Conservation (phyloP, 495 filamentous ascomycete genomes). For the Pyronema omphalodes region DNA sequence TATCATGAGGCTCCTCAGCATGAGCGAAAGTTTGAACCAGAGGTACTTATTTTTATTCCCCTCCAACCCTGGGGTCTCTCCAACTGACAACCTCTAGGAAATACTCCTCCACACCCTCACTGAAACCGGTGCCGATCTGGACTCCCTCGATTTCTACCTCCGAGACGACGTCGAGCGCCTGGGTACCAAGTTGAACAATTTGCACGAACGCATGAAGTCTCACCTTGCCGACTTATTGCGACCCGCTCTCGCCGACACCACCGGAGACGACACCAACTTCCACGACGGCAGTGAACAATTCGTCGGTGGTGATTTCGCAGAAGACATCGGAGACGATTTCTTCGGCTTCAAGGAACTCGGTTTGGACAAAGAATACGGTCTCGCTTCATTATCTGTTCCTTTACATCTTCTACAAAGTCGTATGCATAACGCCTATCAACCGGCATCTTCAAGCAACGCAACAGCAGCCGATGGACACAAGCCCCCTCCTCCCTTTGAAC, state of each 20-base stretch:
- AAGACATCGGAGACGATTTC: slow-evolving; percentile 95
- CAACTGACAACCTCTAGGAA: slow-evolving; percentile 36
- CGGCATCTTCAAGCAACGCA: slow-evolving; percentile 25
- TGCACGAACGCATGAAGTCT: slow-evolving; percentile 82
- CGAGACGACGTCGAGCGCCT: slow-evolving; percentile 89
- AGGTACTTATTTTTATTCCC: slow-evolving; percentile 9
- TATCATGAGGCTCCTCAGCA: slow-evolving; percentile 50
- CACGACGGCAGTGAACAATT: slow-evolving; percentile 96
- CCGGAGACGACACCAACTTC: slow-evolving; percentile 76
- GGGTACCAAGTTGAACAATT: slow-evolving; percentile 57
- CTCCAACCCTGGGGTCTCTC: too few relatives aligned
- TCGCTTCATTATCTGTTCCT: slow-evolving; percentile 72
- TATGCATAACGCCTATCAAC: slow-evolving; percentile 30
- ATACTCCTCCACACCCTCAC: slow-evolving; percentile 68
- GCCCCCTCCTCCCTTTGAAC: slow-evolving; percentile 52
- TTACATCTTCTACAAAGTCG: slow-evolving; percentile 85
- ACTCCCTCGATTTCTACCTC: slow-evolving; percentile 68
- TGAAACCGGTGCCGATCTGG: slow-evolving; percentile 65
- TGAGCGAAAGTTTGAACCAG: slow-evolving; percentile 19
- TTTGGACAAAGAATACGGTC: slow-evolving; percentile 71
- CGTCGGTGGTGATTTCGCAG: slow-evolving; percentile 86
- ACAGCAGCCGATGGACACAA: slow-evolving; percentile 43
- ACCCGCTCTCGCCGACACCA: slow-evolving; percentile 62
- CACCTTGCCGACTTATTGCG: slow-evolving; percentile 81
- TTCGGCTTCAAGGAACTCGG: slow-evolving; percentile 96